These are phyloP conservation scores for Venturia effusa DNA, from an alignment of 2,329 filamentous ascomycete species.

Conservation along the genomic window DNA sequence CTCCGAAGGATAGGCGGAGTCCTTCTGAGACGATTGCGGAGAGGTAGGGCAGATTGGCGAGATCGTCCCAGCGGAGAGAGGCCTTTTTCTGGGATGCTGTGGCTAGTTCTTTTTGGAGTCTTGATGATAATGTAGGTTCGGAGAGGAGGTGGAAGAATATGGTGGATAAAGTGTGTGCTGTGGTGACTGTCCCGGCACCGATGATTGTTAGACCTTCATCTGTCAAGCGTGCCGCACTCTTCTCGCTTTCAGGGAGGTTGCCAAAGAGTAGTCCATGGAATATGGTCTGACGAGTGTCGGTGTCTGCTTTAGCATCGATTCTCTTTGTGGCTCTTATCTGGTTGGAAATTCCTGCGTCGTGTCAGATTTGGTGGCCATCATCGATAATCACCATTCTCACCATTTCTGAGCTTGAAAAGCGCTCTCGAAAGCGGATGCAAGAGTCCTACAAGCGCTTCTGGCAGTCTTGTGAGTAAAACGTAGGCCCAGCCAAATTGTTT, in stretches of 20 bases:
- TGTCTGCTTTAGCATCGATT: neutral
- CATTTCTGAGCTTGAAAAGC: slow-evolving; percentile 20
- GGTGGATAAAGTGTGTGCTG: slow-evolving; percentile 23
- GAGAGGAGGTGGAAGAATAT: slow-evolving; percentile 22
- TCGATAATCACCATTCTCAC: slow-evolving; percentile 6
- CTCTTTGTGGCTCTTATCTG: slow-evolving; percentile 16
- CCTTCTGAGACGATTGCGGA: slow-evolving; percentile 23
- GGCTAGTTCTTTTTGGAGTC: slow-evolving; percentile 21
- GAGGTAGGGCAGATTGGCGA: slow-evolving; percentile 23
- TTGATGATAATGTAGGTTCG: slow-evolving; percentile 14
- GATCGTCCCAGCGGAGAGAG: slow-evolving; percentile 14
- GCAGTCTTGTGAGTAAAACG: slow-evolving; percentile 13
- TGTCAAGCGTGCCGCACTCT: slow-evolving; percentile 19
- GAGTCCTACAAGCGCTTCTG: slow-evolving; percentile 16
- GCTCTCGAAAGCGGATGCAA: slow-evolving; percentile 18
- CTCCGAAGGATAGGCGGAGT: slow-evolving; percentile 23
- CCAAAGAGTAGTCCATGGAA: slow-evolving; percentile 10
- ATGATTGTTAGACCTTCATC: slow-evolving; percentile 29
- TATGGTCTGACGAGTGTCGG: slow-evolving; percentile 5
- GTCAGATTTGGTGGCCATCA: slow-evolving; percentile 12
- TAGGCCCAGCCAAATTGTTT: slow-evolving; percentile 17
- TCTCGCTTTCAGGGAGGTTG: slow-evolving; percentile 14
- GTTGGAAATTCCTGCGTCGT: neutral
- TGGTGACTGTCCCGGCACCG: slow-evolving; percentile 30
- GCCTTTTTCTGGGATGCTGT: neutral